Evolutionary conservation across 1,284 basidiomycete species (phyloP), one percentile per base, ranked within the genome.

Genomic region (Trichosporon coremiiforme): DNA sequence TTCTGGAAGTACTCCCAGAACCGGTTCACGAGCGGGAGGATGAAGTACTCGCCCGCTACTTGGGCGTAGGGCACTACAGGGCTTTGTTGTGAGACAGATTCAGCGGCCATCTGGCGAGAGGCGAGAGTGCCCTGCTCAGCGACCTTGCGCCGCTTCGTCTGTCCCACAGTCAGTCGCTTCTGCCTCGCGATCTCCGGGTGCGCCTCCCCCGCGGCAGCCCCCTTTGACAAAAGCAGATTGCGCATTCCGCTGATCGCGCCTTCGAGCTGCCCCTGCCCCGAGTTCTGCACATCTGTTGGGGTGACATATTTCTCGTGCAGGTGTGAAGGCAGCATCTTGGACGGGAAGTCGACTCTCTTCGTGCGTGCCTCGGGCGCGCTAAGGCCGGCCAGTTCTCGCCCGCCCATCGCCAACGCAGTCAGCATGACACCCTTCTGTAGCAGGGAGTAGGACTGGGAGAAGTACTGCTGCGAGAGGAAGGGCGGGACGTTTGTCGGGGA

Each of bases 401-500:
- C 93, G 3, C 92, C 93, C 64, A 94, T 83, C 0, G 92, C 93
- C 0, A 99, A 85, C 0, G 93, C 90, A 67, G 91, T 93, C 36
- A 98, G 86, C 78, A 96, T 94, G 5, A 88, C 88, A 71, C 89
- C 90, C 12, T 95, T 89, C 77, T 98, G 94, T 25, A 89, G 87
- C 4, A 88, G 88, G 0, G 94, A 94, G 81, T 96, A 98, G 75
- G 95, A 92, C 65, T 91, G 91, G 71, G 90, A 90, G 84, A 98
- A 98, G 82, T 94, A 93, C 78, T 97, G 93, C 79, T 98, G 93
- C 60, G 91, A 89, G n/a, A 96, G 85, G 64, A 82, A 97, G 93
- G 89, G 91, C 0, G 92, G 90, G 50, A 91, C 89, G 70, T 89
- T 88, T 35, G 84, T 84, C 0, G 95, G 94, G 71, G 89, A 89